Evolutionary conservation across 192 early-diverging fungal species (phyloP), one percentile per base, ranked within the genome.

Genomic region (Podila epicladia): DNA sequence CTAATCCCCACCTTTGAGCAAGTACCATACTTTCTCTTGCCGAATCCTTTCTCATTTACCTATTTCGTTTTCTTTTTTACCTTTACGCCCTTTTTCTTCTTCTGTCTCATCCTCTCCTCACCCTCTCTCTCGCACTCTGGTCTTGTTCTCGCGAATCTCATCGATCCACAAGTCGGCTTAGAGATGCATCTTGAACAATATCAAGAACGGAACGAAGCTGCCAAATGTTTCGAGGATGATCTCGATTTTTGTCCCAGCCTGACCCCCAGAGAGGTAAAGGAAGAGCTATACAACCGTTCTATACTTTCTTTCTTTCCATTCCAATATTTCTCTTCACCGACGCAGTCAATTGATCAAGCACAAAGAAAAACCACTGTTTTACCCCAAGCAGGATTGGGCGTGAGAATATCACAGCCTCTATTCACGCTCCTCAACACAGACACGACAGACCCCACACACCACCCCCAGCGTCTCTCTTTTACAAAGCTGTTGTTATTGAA

Each of bases 221-320:
- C 74, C 62, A 69, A 61, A 24, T 69, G 65, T 62, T 76, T 76
- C 63, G 74, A 76, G 29, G 74, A 76, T 45, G 74, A 76, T 32
- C 62, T 76, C 24, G 74, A 76, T 63, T 76, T 76, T 76, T 76
- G 74, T 37, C 74, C 74, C 17, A 70, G 62, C 32, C 63, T 76
- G 19, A 65, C 74, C 26, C 29, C 67, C 13, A 61, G 28, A 24
- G 74, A 76, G 74, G 74, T 69, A 76, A 51, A 45, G 41, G 15
- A 45, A 45, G 41, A 45, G 41, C 41, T 7, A 37, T 7, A 37
- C 35, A 9, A 37, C 35, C 35, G 35, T 37, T 37, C 35, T 3
- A 7, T 33, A 24, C 6, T 19, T 20, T 1, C 19, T 19, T 49
- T 31, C 59, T 62, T 45, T 37, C 24, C 38, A 31, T 20, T 45